Evolutionary conservation across 768 basidiomycete species (phyloP), one percentile per base, ranked within the genome.

Genomic region (Agrocybe praecox): DNA sequence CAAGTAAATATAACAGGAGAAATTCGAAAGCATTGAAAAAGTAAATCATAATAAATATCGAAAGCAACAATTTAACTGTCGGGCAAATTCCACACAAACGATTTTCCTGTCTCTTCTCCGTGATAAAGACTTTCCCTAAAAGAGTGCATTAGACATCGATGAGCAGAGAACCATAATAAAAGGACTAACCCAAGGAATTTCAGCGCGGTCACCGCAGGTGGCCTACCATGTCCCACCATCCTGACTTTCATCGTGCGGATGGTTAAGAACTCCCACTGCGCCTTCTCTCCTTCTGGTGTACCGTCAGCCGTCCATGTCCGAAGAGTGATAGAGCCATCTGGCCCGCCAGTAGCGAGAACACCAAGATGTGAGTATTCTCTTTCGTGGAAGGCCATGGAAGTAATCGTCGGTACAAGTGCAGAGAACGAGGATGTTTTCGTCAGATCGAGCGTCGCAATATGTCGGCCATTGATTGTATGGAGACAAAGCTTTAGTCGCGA

Each of bases 381-480:
- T 65, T 96, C 92, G 57, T 93, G 89, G 75, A 96, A 96, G 0
- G 89, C 87, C 49, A 97, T 72, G 0, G 90, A 87, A 0, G 88
- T 89, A 52, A 96, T 87, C 3, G 75, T 75, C 0, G 83, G 81
- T 2, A 78, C 78, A 17, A 82, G 73, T 6, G 72, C 52, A 1
- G 79, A 77, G 36, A 77, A 77, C 4, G 74, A 71, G 19, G 80
- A 69, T 21, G 77, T 72, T 3, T 68, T 71, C 2, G 78, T 76
- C 1, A 93, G 75, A 59, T 92, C 88, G 32, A 94, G 69, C 12
- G 78, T 80, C 0, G 87, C 86, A 60, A 97, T 92, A 0, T 82
- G 86, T 17, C 89, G 82, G 0, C 84, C 94, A 65, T 96, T 96
- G 73, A 96, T 81, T 0, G 93, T 96, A 70, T 94, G 92, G 15